A percentile compares a stretch with the other conserved stretches of the same genome.
Conservation (phyloP, 768 basidiomycete genomes). For the Hygrophorus russula region DNA sequence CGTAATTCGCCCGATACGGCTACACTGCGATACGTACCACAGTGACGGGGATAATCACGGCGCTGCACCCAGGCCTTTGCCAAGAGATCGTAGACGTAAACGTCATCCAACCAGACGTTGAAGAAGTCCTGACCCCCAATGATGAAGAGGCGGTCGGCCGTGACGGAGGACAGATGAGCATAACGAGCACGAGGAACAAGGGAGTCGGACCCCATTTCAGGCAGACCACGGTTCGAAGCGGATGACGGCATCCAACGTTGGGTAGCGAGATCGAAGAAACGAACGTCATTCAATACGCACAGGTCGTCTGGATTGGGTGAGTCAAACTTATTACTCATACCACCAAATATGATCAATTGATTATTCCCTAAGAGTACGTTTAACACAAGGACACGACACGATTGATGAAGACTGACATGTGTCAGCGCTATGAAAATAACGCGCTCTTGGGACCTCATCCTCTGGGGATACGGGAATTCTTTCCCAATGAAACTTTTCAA, state of each 20-base stretch:
- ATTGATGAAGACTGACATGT: constrained; percentile 38
- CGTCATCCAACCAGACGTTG: constrained; percentile 90
- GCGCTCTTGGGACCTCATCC: constrained; percentile 65
- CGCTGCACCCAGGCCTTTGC: constrained; percentile 67
- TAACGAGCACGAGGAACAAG: constrained; percentile 79
- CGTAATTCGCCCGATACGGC: constrained; percentile 64
- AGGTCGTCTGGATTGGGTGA: constrained; percentile 66
- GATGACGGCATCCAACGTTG: constrained; percentile 58
- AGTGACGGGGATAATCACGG: constrained; percentile 81
- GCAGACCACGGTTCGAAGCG: constrained; percentile 13
- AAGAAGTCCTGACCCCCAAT: constrained; percentile 93
- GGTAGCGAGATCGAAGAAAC: constrained; percentile 70
- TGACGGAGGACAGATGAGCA: constrained; percentile 86
- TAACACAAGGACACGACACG: constrained; percentile 7
- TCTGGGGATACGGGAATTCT: constrained; percentile 47
- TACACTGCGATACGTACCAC: constrained; percentile 92
- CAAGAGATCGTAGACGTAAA: constrained; percentile 78
- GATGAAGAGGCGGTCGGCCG: constrained; percentile 75
- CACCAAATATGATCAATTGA: constrained; percentile 87
- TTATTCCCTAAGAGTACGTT: constrained; percentile 57
- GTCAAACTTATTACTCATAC: constrained; percentile 79
- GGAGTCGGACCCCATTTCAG: constrained; percentile 29
- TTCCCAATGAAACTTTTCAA: constrained; percentile 75
- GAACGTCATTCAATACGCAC: constrained; percentile 88
- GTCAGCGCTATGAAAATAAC: constrained; percentile 95